Conservation (phyloP, 108 stramenopile genomes). For the Licmophora abbreviata region DNA sequence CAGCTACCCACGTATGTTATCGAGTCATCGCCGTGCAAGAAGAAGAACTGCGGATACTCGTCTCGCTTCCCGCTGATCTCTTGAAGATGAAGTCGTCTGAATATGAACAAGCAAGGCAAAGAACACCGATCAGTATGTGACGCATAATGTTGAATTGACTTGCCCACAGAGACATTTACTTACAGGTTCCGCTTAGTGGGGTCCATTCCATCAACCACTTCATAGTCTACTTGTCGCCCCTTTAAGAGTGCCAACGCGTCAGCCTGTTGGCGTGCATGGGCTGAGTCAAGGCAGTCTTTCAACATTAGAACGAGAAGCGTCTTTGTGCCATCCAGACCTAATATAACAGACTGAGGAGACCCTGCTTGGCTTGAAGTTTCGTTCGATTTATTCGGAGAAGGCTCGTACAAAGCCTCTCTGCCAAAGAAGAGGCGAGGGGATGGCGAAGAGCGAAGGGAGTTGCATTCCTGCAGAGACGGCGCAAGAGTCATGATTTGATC, state of each 20-base stretch:
- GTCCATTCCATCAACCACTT: constrained; percentile 52
- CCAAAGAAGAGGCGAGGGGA: no score
- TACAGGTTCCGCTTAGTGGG: constrained; percentile 15
- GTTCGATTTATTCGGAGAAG: no score
- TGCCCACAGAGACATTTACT: background rate
- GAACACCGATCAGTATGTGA: background rate
- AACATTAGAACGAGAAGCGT: constrained; percentile 27
- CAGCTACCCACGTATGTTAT: constrained; percentile 27
- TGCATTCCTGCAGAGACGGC: no score
- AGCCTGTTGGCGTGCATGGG: constrained; percentile 25
- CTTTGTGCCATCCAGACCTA: constrained; percentile 10
- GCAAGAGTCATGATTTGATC: no score
- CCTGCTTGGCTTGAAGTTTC: no score
- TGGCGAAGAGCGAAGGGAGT: no score
- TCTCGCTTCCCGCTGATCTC: constrained; percentile 50
- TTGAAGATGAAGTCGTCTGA: constrained; percentile 50
- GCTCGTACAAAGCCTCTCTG: no score
- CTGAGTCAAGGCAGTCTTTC: constrained; percentile 13
- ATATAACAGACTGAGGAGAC: no score
- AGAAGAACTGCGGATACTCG: constrained; percentile 78
- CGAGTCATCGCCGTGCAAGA: constrained; percentile 24
- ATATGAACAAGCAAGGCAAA: background rate
- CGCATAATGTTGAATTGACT: background rate
- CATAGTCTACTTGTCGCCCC: constrained; percentile 21
- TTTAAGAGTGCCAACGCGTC: constrained; percentile 16